A percentile compares a stretch with the other conserved stretches of the same genome.
Evolutionary conservation across 2,329 filamentous ascomycete genomes (phyloP).

Genomic region (Clarireedia sp.): DNA sequence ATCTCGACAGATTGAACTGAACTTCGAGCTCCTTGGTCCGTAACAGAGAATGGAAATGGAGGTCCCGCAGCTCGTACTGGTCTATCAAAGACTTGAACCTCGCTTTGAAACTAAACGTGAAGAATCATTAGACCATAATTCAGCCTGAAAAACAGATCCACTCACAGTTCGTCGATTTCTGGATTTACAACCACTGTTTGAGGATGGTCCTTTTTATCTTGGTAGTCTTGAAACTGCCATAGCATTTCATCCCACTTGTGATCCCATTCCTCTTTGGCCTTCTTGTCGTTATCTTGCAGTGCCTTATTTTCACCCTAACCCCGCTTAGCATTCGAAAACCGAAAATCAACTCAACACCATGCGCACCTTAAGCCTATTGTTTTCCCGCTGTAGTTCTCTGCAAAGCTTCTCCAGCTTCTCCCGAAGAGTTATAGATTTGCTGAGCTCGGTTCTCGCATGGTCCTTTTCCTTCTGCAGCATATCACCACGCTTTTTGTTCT

Average conservation of each 20-base stretch:
- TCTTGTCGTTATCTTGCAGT: conserved; percentile 76
- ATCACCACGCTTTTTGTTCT: conserved; percentile 92
- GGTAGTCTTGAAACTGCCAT: conserved; percentile 78
- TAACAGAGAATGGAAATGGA: conserved; percentile 87
- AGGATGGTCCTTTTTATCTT: conserved; percentile 77
- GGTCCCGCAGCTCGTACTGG: conserved; percentile 89
- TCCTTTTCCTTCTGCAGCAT: conserved; percentile 96
- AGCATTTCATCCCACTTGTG: conserved; percentile 74
- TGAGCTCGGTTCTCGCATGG: conserved; percentile 76
- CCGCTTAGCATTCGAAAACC: conserved; percentile 12
- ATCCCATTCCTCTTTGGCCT: conserved; percentile 75
- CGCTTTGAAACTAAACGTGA: conserved; percentile 61
- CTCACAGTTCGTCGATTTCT: conserved; percentile 79
- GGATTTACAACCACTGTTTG: conserved; percentile 75
- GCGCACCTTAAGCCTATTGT: conserved; percentile 90
- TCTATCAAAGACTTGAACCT: conserved; percentile 94
- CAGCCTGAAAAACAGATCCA: background rate
- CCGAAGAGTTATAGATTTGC: conserved; percentile 83
- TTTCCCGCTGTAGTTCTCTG: conserved; percentile 88
- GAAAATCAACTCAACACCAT: conserved; percentile 6
- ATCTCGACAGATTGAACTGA: conserved; percentile 80
- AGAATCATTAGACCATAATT: conserved; percentile 29
- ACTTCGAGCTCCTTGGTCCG: conserved; percentile 94
- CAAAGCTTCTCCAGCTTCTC: conserved; percentile 97
- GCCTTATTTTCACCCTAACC: conserved; percentile 83